These are phyloP conservation scores for Phalaenopsis aphrodite DNA, from an alignment of 106 monocot species.

Conservation along the genomic window DNA sequence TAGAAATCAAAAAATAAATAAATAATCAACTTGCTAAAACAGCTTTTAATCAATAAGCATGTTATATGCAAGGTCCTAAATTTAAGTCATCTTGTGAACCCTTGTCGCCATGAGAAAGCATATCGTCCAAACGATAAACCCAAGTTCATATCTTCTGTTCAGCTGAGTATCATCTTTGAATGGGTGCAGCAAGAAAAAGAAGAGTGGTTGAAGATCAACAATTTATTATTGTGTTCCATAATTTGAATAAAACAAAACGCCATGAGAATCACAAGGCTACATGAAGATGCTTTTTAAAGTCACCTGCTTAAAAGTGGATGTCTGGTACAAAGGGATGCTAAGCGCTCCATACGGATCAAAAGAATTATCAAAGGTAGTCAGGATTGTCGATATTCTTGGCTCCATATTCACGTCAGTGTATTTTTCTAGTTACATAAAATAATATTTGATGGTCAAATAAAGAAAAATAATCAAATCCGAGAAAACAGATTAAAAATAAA, in stretches of 20 bases:
- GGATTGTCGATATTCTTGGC: conserved; percentile 81
- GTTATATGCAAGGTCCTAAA: not conserved
- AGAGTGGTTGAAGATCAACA: not conserved
- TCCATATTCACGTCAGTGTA: conserved; percentile 49
- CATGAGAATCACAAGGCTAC: not conserved
- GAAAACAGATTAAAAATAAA: not conserved
- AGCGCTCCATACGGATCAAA: conserved; percentile 85
- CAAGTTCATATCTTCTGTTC: too few species aligned
- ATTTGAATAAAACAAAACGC: not conserved
- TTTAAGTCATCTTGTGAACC: too few species aligned
- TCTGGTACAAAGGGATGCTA: conserved; percentile 92
- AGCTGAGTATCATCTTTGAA: not conserved
- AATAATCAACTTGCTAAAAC: not conserved
- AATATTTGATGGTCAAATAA: not conserved
- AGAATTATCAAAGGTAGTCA: conserved; percentile 61
- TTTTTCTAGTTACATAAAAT: not conserved
- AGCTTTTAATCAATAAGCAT: not conserved
- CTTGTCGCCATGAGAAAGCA: too few species aligned
- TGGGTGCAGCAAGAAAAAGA: not conserved
- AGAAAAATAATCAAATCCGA: not conserved
- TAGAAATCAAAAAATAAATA: not conserved
- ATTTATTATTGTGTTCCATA: not conserved
- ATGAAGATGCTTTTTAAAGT: not conserved
- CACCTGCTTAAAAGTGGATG: conserved; percentile 96
- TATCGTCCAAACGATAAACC: too few species aligned